phyloP scores from a whole-genome alignment of 352 stramenopile species.

The Blastocystis sp. region DNA sequence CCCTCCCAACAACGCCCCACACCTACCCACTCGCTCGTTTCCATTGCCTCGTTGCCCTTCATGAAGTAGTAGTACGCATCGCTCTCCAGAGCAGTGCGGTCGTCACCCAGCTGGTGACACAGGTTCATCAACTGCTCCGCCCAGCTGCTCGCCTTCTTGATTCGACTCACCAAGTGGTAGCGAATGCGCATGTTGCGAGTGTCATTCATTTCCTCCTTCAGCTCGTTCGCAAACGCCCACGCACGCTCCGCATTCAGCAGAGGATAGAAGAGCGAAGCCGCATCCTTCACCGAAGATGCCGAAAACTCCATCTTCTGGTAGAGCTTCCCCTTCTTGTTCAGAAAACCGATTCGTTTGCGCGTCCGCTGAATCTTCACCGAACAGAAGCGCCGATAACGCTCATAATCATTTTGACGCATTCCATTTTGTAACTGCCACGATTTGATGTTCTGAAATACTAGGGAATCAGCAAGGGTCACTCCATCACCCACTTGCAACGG shows the following conservation, averaged over 20 bases:
- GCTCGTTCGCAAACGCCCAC: conserved; percentile 29
- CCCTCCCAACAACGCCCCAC: background rate
- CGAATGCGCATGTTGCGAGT: background rate
- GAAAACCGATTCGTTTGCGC: conserved; percentile 34
- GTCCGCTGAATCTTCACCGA: background rate
- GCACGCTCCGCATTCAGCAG: conserved; percentile 38
- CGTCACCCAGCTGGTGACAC: background rate
- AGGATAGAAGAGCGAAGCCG: conserved; percentile 35
- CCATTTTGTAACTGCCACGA: conserved; percentile 51
- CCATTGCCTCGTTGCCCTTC: conserved; percentile 22
- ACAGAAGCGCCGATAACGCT: conserved; percentile 42
- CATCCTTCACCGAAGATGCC: background rate
- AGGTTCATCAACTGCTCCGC: background rate
- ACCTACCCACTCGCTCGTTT: background rate
- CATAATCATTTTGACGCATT: conserved; percentile 43
- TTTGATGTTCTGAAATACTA: conserved; percentile 25
- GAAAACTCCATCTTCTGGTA: conserved; percentile 19
- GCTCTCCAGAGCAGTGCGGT: background rate
- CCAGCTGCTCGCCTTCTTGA: conserved; percentile 13
- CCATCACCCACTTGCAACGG: background rate
- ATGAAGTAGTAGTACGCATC: conserved; percentile 35
- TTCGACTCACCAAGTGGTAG: conserved; percentile 31
- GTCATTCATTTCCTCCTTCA: conserved; percentile 21
- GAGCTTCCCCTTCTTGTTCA: conserved; percentile 15
- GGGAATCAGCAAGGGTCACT: background rate